A percentile compares a stretch with the other conserved stretches of the same genome.
Conservation (phyloP, 2,329 filamentous ascomycete genomes). For the Colletotrichum sp. region DNA sequence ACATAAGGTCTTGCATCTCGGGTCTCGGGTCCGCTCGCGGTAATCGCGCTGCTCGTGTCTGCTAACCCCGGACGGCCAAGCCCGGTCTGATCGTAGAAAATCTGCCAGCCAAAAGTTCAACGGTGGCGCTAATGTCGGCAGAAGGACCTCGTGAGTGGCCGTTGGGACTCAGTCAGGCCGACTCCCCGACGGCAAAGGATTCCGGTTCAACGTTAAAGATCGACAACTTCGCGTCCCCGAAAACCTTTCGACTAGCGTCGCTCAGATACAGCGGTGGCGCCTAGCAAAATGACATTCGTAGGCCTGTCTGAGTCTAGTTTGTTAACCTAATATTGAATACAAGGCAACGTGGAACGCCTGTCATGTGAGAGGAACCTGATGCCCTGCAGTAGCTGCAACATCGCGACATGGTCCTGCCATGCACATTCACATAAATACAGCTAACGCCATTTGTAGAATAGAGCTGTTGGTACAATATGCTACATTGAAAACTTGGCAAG, state of each 20-base stretch:
- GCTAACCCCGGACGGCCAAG: background rate
- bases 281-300: background rate
- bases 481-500: constrained; percentile 7
- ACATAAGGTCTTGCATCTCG: background rate
- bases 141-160: background rate
- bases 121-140: background rate
- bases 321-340: background rate
- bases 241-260: background rate
- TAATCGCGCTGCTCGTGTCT: background rate
- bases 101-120: background rate
- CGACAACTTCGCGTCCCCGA: background rate
- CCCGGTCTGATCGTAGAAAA: background rate
- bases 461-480: background rate
- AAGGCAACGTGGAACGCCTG: background rate
- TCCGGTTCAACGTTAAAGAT: background rate
- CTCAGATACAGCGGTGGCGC: background rate
- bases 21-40: background rate
- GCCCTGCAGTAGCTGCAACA: background rate
- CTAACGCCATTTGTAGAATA: background rate
- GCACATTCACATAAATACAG: background rate
- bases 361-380: too few relatives aligned
- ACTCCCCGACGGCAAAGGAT: background rate
- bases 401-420: background rate
- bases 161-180: background rate
- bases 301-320: background rate